Base-by-base conservation (phyloP, 768 basidiomycete species). In the Boletus rufocinnamomeus region DNA sequence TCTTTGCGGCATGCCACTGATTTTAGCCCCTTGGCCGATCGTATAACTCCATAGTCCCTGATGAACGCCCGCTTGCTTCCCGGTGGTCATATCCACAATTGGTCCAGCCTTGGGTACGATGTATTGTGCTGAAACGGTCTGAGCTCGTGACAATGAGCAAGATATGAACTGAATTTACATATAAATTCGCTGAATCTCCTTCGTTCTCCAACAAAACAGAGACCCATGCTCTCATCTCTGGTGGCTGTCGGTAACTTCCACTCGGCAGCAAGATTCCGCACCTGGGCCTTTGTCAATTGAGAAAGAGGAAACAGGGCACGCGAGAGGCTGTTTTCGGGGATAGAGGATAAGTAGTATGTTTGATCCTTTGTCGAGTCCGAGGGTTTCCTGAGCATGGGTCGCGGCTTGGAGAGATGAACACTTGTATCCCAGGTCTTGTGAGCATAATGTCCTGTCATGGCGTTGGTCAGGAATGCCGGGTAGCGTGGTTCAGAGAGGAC, bases 181-280 rank as follows among this genome's bases (percentile, higher is more conserved):
- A 95, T 71, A 68, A 95, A 98, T 10, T 82, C 74, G 28, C 80
- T 77, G 63, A 96, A 95, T 49, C 76, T 81, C 11, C 79, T 78
- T 66, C 88, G 85, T 68, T 95, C 84, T 6, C 95, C 95, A 2
- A 98, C 86, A 62, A 98, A 98, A 67, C 95, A 98, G 19, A 98
- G 82, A 0, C 95, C 95, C 85, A 96, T 94, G 72, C 91, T 94
- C 68, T 98, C 95, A 19, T 79, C 80, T 58, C 92, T 80, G 3
- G 82, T 78, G 0, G 92, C 91, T 3, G 88, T 94, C 4, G 87
- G 86, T 21, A 98, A 72, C 1, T 71, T 74, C 69, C 82, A 82
- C 34, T 82, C 69, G 10, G 72, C 72, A 0, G 95, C 95, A 19
- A 96, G 75, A 57, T 81, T 77, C 16, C 93, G 82, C 1, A 97